Conservation (phyloP, 306 rosid genomes). For the Clitoria ternatea region DNA sequence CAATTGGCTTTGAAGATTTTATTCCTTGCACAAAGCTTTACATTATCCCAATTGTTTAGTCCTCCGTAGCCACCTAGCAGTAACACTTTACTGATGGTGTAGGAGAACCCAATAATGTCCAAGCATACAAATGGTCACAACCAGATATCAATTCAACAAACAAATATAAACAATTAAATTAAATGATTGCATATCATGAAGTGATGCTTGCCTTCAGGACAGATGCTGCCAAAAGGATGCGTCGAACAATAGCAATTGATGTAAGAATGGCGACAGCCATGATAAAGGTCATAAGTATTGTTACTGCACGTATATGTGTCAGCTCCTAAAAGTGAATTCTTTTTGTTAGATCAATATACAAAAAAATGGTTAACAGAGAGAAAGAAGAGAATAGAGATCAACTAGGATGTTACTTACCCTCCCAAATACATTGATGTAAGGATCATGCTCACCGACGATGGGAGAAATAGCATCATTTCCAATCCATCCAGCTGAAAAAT, state of each 20-base stretch:
- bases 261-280: slow-evolving; percentile 78
- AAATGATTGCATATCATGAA: slow-evolving; percentile 1
- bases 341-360: background rate
- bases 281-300: slow-evolving; percentile 81
- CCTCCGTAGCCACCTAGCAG: background rate
- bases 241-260: slow-evolving; percentile 87
- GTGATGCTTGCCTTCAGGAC: slow-evolving; percentile 80
- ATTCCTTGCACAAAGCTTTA: background rate
- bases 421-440: slow-evolving; percentile 65
- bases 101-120: background rate
- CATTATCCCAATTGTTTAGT: background rate
- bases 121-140: background rate
- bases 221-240: slow-evolving; percentile 97
- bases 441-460: slow-evolving; percentile 87
- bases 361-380: slow-evolving; percentile 9
- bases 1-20: background rate
- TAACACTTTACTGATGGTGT: background rate
- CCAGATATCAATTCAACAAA: background rate
- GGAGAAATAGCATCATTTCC: slow-evolving; percentile 88
- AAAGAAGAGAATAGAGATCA: background rate
- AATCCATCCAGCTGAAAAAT: slow-evolving; percentile 89
- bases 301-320: slow-evolving; percentile 67
- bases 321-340: slow-evolving; percentile 63
- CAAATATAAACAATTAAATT: background rate
- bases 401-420: slow-evolving; percentile 63